Conservation (phyloP, 1,284 basidiomycete species). For the Cystobasidium slooffiae region DNA sequence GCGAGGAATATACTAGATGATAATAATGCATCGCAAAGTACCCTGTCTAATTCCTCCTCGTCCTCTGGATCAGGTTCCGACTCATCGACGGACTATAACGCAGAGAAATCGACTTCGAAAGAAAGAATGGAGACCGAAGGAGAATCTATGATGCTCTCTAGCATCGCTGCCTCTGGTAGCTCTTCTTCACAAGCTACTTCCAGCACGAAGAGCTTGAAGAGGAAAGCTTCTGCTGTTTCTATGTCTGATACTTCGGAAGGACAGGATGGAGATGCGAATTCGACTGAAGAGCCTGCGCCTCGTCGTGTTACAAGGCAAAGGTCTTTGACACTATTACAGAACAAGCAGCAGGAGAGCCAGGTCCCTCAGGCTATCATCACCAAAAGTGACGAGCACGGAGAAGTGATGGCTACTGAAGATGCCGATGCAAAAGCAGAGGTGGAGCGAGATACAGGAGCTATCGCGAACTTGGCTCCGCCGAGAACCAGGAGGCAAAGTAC, state of each 20-base stretch:
- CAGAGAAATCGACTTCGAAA: no score
- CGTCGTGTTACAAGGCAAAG: conserved; percentile 13
- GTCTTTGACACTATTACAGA: conserved; percentile 11
- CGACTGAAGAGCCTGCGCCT: background rate
- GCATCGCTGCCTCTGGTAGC: no score
- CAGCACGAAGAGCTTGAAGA: background rate
- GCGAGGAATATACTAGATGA: no score
- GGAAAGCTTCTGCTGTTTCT: background rate
- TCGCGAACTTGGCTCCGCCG: no score
- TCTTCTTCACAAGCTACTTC: background rate
- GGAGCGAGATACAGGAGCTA: background rate
- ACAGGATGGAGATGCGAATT: background rate
- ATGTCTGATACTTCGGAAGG: background rate
- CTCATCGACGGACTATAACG: no score
- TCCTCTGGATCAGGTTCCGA: no score
- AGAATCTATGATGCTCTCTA: background rate
- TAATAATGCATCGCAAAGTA: no score
- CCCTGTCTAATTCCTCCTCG: no score
- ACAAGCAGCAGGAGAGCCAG: background rate
- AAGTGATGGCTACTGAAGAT: background rate
- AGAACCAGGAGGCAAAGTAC: conserved; percentile 19
- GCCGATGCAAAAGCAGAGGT: background rate
- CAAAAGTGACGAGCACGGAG: no score
- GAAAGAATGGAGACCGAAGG: background rate
- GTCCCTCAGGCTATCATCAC: background rate